Percentiles rank a stretch among this genome's conserved stretches.
These are phyloP conservation scores for Lasiosphaeriaceae sp. DNA, from an alignment of 495 filamentous ascomycete genomes.

Conservation along the genomic window DNA sequence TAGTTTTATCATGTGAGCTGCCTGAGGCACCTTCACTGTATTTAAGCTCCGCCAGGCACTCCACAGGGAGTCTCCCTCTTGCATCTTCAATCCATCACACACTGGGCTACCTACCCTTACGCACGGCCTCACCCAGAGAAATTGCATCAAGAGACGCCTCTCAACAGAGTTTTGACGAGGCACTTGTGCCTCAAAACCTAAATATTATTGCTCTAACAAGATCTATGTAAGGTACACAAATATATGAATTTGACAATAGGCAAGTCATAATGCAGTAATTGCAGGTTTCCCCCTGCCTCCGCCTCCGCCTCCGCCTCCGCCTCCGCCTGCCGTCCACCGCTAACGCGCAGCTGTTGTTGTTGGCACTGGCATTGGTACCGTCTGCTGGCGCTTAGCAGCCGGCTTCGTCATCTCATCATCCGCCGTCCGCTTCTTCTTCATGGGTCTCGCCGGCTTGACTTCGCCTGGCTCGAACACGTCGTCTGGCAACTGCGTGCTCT, in stretches of 20 bases:
- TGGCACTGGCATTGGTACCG: background rate
- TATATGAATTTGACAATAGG: background rate
- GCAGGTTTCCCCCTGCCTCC: background rate
- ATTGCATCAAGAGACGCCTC: too few relatives aligned
- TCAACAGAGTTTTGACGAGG: conserved; percentile 18
- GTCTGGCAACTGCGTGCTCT: conserved; percentile 79
- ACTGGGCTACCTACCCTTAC: too few relatives aligned
- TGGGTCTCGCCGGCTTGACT: conserved; percentile 56
- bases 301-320: too few relatives aligned
- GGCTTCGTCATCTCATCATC: conserved; percentile 14
- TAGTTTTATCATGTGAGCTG: too few relatives aligned
- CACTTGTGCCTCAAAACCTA: conserved; percentile 35
- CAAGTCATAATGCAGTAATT: background rate
- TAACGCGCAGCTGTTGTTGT: conserved; percentile 24
- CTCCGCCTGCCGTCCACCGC: background rate
- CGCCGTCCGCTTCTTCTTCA: conserved; percentile 45
- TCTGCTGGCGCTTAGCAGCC: conserved; percentile 27
- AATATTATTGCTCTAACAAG: conserved; percentile 29
- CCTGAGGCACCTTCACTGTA: too few relatives aligned
- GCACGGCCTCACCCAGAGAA: too few relatives aligned
- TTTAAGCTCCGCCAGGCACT: too few relatives aligned
- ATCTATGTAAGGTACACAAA: conserved; percentile 19
- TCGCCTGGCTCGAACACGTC: conserved; percentile 88
- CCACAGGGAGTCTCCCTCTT: too few relatives aligned
- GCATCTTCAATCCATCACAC: too few relatives aligned